Evolutionary conservation across 495 filamentous ascomycete genomes (phyloP), one percentile per base, ranked within the genome.

Genomic region (Astrothelium subdiscretum): DNA sequence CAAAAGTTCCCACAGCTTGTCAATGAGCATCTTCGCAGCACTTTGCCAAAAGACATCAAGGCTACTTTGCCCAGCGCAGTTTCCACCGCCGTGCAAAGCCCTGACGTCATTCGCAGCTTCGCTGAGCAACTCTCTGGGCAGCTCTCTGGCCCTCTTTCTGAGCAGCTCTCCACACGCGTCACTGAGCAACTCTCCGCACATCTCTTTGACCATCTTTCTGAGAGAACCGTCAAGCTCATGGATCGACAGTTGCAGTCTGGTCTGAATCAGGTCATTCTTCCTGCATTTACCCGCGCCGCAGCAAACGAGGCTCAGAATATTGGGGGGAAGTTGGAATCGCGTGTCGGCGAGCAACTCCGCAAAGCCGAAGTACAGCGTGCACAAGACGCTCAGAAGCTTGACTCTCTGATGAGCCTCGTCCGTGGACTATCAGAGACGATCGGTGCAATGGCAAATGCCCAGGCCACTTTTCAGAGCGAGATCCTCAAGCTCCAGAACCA

Each of bases 331-430:
- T 74, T 91, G 58, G 88, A 96, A 65, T 79, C 80, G 31, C 79
- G 85, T 57, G 78, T 86, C 52, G 75, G 80, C 38, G 79, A 82
- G 43, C 82, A 86, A 66, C 76, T 90, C 57, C 79, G 81, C 59
- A 78, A 83, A 26, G 78, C 86, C 22, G 88, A 96, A 67, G 69
- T 76, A n/a, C 84, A 86, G 69, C 88, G 84, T 48, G 79, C 83
- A 22, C 78, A 79, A 26, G 91, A 96, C 66, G 79, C 79, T 31
- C 77, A 76, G 32, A 95, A 95, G 78, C 88, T 97, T 62, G 89
- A 96, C 54, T 83, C 92, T 66, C 81, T 98, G 64, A 87, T 86
- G 18, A 76, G 79, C 4, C 79, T 89, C 27, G 86, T 96, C 11
- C 83, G 81, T 35, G 77, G 81, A 48, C 78, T 97, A 61, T 81